These are phyloP conservation scores for Penicillium turbatum DNA, from an alignment of 495 filamentous ascomycete genomes.

Conservation along the genomic window DNA sequence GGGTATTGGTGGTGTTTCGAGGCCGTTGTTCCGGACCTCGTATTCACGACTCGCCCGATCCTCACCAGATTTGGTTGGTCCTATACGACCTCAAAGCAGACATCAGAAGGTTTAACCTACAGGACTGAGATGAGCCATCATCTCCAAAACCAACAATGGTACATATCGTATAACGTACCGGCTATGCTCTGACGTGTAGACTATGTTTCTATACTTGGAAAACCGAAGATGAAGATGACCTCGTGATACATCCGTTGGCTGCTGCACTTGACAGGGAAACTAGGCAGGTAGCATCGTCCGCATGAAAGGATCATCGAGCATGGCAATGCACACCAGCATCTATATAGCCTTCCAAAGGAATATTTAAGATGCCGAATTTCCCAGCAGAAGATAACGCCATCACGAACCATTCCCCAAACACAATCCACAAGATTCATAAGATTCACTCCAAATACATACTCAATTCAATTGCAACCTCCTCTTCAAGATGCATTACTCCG, in stretches of 20 bases:
- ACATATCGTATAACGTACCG: background rate
- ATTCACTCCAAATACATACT: slow-evolving; percentile 6
- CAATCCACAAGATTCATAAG: background rate
- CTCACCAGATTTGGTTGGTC: slow-evolving; percentile 7
- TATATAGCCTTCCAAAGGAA: background rate
- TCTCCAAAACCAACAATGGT: background rate
- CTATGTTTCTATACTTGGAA: background rate
- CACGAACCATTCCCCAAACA: background rate
- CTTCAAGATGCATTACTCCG: slow-evolving; percentile 27
- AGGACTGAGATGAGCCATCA: background rate
- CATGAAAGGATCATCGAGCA: background rate
- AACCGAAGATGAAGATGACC: background rate
- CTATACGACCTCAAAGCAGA: slow-evolving; percentile 8
- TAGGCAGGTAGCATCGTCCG: background rate
- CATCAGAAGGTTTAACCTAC: background rate
- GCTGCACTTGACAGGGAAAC: background rate
- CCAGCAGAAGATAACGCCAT: slow-evolving; percentile 5
- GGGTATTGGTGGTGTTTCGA: slow-evolving; percentile 16
- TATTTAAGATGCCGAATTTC: slow-evolving; percentile 15
- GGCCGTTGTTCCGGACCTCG: slow-evolving; percentile 29
- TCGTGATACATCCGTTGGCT: background rate
- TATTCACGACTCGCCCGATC: slow-evolving; percentile 24
- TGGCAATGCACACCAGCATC: background rate
- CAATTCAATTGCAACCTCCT: slow-evolving; percentile 5
- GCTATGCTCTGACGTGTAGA: background rate